phyloP scores from a whole-genome alignment of 2,329 filamentous ascomycete species.

The Coniochaeta prunicola region DNA sequence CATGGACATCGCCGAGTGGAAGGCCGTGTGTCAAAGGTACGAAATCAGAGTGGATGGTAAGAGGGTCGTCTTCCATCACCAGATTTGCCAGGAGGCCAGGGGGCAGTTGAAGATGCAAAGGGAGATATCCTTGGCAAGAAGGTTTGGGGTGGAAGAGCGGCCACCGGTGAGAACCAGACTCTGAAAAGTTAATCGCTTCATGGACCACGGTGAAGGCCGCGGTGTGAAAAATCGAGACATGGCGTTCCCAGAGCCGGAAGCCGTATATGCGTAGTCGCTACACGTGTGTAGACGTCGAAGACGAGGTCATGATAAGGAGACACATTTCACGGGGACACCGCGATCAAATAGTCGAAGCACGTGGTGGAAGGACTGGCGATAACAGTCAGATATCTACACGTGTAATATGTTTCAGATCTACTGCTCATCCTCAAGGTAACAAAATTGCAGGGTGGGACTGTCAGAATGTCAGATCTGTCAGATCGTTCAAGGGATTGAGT shows the following conservation, averaged over 20 bases:
- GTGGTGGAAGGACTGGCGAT: background rate
- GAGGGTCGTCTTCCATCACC: background rate
- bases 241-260: background rate
- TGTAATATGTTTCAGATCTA: no score
- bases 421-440: background rate
- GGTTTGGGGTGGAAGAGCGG: background rate
- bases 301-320: background rate
- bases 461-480: background rate
- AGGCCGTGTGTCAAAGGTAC: background rate
- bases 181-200: background rate
- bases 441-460: background rate
- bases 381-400: background rate
- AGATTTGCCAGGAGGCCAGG: background rate
- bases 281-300: background rate
- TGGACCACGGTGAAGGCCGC: background rate
- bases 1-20: no score
- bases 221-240: background rate
- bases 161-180: background rate
- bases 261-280: background rate
- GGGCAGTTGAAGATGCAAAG: background rate
- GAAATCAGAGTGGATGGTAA: background rate
- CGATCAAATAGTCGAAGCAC: background rate
- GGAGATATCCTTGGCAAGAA: background rate
- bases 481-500: background rate
- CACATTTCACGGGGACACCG: background rate